Conservation (phyloP, 495 filamentous ascomycete genomes). For the Trichoderma gamsii region DNA sequence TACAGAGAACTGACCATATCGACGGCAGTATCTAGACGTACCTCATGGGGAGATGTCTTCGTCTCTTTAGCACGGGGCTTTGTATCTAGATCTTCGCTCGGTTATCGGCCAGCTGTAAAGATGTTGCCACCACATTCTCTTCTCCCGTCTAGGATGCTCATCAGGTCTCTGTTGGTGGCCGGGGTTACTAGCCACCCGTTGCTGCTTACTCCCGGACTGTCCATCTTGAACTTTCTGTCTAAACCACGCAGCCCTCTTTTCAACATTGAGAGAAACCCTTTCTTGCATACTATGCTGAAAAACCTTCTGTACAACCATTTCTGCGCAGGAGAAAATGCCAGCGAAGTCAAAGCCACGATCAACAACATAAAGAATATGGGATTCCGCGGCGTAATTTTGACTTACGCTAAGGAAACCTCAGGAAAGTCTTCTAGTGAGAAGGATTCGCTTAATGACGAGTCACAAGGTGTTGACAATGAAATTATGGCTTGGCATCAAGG, state of each 20-base stretch:
- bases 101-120: neutral
- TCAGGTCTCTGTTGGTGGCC: constrained; percentile 73
- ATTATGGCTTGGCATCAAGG: constrained; percentile 68
- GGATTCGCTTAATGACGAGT: constrained; percentile 28
- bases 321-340: constrained; percentile 64
- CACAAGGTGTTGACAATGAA: constrained; percentile 47
- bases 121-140: constrained; percentile 35
- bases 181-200: constrained; percentile 70
- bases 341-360: constrained; percentile 56
- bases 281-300: constrained; percentile 56
- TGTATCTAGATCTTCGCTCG: no score
- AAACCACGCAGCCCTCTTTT: constrained; percentile 56
- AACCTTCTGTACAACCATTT: constrained; percentile 80
- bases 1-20: neutral
- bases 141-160: constrained; percentile 63
- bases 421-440: constrained; percentile 30
- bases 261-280: constrained; percentile 50
- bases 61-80: neutral
- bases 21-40: neutral
- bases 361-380: constrained; percentile 58
- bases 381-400: constrained; percentile 69
- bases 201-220: constrained; percentile 64
- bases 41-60: neutral
- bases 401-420: constrained; percentile 70
- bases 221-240: constrained; percentile 61